Evolutionary conservation across 352 stramenopile species (phyloP), one percentile per base, ranked within the genome.

Genomic region (Phytophthora kernoviae): DNA sequence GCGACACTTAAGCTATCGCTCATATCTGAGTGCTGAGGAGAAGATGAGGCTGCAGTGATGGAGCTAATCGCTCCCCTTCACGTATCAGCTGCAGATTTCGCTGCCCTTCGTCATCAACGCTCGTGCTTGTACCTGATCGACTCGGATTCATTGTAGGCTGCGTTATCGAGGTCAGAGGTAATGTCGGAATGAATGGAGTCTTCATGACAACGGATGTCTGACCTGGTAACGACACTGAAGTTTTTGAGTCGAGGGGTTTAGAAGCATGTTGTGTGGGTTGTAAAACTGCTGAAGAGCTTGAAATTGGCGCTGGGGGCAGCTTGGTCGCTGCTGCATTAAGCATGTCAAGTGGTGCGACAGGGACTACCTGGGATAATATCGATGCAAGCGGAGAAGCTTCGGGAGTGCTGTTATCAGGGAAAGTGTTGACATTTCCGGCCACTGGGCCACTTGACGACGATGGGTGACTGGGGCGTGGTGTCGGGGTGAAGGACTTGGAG

Each of bases 1-100:
- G 57, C 39, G 12, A 62, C 36, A 43, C 58, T 72, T 40, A 65
- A 54, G 24, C 10, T 63, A 10, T 73, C 65, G 20, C 59, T 70
- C 0, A 60, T 44, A 11, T 70, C 59, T 1, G 65, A 70, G 24
- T 62, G 40, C 15, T 65, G 49, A 14, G 54, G 60, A 34, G 60
- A 70, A 24, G 54, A 62, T 1, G 54, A 22, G 9, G 54, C 54
- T 26, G 65, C 46, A n/a, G 58, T 48, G 34, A 62, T 34, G 0
- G 40, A 54, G 17, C 17, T 43, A 20, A 21, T 62, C 43, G 43
- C 37, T 22, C 22, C 44, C 32, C 37, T 30, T 65, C 57, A 8
- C 48, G 57, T 26, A n/a, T 24, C 4, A 62, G 20, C 11, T 46
- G 20, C 2, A 12, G 9, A 22, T 54, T 33, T 51, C 41, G 40